A percentile compares a stretch with the other conserved stretches of the same genome.
These are phyloP conservation scores for Babesia sp. DNA, from an alignment of 169 alveolate species.

Conservation along the genomic window DNA sequence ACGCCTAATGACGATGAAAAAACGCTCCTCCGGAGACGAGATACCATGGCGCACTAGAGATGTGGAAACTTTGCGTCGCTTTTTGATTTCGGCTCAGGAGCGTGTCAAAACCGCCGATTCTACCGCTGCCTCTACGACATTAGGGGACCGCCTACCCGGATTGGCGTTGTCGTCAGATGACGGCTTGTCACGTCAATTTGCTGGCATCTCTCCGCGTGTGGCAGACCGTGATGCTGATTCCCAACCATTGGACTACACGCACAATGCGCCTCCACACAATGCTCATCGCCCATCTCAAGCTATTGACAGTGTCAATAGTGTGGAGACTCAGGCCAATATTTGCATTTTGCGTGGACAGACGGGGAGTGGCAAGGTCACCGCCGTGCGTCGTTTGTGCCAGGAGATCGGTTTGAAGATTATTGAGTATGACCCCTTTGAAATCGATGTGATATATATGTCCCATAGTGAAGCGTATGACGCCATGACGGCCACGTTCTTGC, in stretches of 20 bases:
- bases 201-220: background rate
- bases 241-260: background rate
- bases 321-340: slow-evolving; percentile 18
- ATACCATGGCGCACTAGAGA: slow-evolving; percentile 63
- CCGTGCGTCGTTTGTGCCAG: slow-evolving; percentile 49
- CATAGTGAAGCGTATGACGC: slow-evolving; percentile 23
- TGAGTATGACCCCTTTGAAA: slow-evolving; percentile 65
- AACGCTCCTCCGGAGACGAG: slow-evolving; percentile 6
- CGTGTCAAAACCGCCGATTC: background rate
- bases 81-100: slow-evolving; percentile 30
- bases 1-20: background rate
- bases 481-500: slow-evolving; percentile 12
- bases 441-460: slow-evolving; percentile 1
- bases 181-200: too few species aligned
- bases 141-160: too few species aligned
- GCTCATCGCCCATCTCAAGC: background rate
- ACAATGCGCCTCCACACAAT: background rate
- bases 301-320: background rate
- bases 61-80: slow-evolving; percentile 31
- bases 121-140: background rate
- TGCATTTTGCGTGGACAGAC: slow-evolving; percentile 60
- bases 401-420: slow-evolving; percentile 41
- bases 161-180: too few species aligned
- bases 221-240: background rate
- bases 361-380: slow-evolving; percentile 58